phyloP scores from a whole-genome alignment of 2,329 filamentous ascomycete species.

The Paraconiothyrium brasiliense region DNA sequence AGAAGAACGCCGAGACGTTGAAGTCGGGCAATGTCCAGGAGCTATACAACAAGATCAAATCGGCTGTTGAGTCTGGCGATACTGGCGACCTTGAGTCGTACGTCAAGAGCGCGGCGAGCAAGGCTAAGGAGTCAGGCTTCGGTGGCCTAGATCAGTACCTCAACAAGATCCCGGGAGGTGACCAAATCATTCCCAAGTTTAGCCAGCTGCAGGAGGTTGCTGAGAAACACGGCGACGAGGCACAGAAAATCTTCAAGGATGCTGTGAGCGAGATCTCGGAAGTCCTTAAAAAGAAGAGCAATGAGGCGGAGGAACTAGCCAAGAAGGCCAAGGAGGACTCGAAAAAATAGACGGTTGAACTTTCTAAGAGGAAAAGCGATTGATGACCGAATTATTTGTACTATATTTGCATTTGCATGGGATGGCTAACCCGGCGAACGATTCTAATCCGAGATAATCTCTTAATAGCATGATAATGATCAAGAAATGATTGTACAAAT shows the following conservation, averaged over 20 bases:
- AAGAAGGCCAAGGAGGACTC: slow-evolving; percentile 48
- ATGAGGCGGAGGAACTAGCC: slow-evolving; percentile 42
- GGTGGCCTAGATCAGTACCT: slow-evolving; percentile 68
- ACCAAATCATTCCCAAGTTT: slow-evolving; percentile 72
- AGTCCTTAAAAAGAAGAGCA: slow-evolving; percentile 46
- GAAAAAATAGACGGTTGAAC: slow-evolving; percentile 39
- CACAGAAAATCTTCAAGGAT: slow-evolving; percentile 74
- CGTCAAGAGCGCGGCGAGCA: slow-evolving; percentile 66
- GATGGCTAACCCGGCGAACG: slow-evolving; percentile 1
- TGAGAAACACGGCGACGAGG: slow-evolving; percentile 74
- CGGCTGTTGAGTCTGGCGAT: slow-evolving; percentile 69
- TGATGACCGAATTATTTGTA: not conserved
- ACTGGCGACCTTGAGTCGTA: slow-evolving; percentile 68
- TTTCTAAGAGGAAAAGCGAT: not conserved
- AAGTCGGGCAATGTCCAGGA: slow-evolving; percentile 73
- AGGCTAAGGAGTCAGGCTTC: slow-evolving; percentile 64
- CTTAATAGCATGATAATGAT: not conserved
- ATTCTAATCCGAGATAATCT: slow-evolving; percentile 1
- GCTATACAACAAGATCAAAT: slow-evolving; percentile 70
- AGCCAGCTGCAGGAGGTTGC: slow-evolving; percentile 71
- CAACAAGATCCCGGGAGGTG: slow-evolving; percentile 71
- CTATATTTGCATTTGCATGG: slow-evolving; percentile 15
- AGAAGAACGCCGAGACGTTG: slow-evolving; percentile 73
- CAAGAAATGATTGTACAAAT: not conserved
- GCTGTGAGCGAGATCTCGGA: slow-evolving; percentile 53